Evolutionary conservation across 305 asterid genomes (phyloP), one percentile per base, ranked within the genome.

Genomic region (Plantago rigida): DNA sequence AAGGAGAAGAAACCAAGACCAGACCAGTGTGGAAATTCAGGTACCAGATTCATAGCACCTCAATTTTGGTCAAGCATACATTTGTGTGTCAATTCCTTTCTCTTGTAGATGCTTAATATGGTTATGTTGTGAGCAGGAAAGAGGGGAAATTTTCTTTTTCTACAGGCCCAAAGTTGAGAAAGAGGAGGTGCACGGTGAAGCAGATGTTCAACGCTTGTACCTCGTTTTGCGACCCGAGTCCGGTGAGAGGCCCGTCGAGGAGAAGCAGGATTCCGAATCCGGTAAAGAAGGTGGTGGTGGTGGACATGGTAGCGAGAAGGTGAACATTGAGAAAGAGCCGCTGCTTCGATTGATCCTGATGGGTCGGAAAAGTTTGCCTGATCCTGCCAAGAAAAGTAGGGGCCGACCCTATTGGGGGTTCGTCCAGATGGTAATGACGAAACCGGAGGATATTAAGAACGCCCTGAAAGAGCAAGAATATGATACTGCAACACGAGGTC

Each of bases 91-190:
- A n/a, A n/a, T n/a, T n/a, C n/a, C n/a, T n/a, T 17, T 17, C 19
- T 17, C 19, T 22, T 22, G 26, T 22, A 22, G 26, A 22, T 22
- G 26, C 26, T 17, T 22, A 22, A 22, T 2, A 22, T 59, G 3
- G 24, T 19, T 41, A 17, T 10, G 8, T 19, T 45, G 9, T 0
- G 8, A 31, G 41, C 67, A 83, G 81, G 89, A 87, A 76, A 74
- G 80, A 47, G 96, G 94, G 2, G 93, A 82, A n/a, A 85, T 88
- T 34, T 88, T 83, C 84, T 83, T 88, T 75, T 88, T 88, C 52
- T 85, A 80, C 73, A 72, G 88, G 69, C 87, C 90, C 0, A 88
- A 85, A 78, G 94, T 85, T 0, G 77, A 76, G 12, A 80, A 67
- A 44, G 82, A 82, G 47, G 84, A 70, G 72, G 87, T 82, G 0